Conservation (phyloP, 1,139 yeast genomes). For the Pichia sp. region DNA sequence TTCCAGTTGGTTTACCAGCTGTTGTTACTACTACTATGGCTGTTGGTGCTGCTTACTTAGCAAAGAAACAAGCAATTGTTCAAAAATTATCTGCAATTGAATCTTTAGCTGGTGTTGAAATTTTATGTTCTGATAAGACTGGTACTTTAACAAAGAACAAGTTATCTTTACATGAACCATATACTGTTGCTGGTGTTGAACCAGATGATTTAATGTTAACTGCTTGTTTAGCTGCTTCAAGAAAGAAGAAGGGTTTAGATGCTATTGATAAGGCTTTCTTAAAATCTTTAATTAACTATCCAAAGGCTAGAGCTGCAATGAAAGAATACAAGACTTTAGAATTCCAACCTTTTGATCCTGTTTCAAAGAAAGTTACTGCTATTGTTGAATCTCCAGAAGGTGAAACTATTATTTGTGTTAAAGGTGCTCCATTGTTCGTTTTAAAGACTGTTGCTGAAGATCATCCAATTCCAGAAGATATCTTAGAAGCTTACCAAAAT, state of each 20-base stretch:
- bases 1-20: slow-evolving; percentile 99
- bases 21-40: slow-evolving; percentile 99
- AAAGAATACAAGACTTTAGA: slow-evolving; percentile 92
- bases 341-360: slow-evolving; percentile 97
- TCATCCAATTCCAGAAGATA: slow-evolving; percentile 93
- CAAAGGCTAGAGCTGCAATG: slow-evolving; percentile 93
- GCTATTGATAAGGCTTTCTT: slow-evolving; percentile 97
- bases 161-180: slow-evolving; percentile 93
- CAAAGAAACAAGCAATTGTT: slow-evolving; percentile 97
- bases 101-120: slow-evolving; percentile 92
- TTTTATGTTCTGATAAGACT: slow-evolving; percentile 97
- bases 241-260: slow-evolving; percentile 98
- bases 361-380: slow-evolving; percentile 93
- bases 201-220: slow-evolving; percentile 96
- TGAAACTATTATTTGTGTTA: slow-evolving; percentile 92
- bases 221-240: slow-evolving; percentile 96
- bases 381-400: slow-evolving; percentile 94
- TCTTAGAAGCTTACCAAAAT: slow-evolving; percentile 92
- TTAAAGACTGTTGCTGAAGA: slow-evolving; percentile 94
- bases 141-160: slow-evolving; percentile 99
- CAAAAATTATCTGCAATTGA: slow-evolving; percentile 97
- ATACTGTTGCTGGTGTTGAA: slow-evolving; percentile 98
- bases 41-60: slow-evolving; percentile 99
- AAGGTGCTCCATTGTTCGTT: slow-evolving; percentile 96
- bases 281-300: slow-evolving; percentile 78